A percentile compares a stretch with the other conserved stretches of the same genome.
Evolutionary conservation across 73 alveolate genomes (phyloP).

Genomic region (Paramecium sonneborni): DNA sequence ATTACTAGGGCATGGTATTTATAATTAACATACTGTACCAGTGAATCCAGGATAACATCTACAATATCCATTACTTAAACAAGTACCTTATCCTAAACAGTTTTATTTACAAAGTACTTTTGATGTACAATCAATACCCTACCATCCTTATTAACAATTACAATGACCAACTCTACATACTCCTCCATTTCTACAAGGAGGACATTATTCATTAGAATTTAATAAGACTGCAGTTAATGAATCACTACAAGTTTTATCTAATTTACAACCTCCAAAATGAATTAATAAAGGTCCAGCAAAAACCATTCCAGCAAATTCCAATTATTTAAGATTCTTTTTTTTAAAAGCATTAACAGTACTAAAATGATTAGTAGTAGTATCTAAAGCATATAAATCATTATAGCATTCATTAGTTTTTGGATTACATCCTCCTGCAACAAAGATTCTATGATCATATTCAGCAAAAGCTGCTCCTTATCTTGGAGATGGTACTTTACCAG

Average conservation of each 20-base stretch:
- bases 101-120: slow-evolving; percentile 42
- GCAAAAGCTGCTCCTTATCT: slow-evolving; percentile 53
- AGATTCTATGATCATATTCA: slow-evolving; percentile 48
- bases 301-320: slow-evolving; percentile 31
- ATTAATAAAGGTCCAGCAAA: neutral
- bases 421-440: slow-evolving; percentile 59
- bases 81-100: slow-evolving; percentile 53
- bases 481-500: slow-evolving; percentile 41
- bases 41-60: slow-evolving; percentile 55
- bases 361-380: neutral
- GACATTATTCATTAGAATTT: slow-evolving; percentile 18
- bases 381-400: slow-evolving; percentile 46
- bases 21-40: slow-evolving; percentile 31
- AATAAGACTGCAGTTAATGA: neutral
- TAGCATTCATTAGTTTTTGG: slow-evolving; percentile 47
- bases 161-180: slow-evolving; percentile 55
- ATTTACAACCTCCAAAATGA: slow-evolving; percentile 59
- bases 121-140: slow-evolving; percentile 50
- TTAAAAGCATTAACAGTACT: neutral
- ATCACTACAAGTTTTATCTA: slow-evolving; percentile 44
- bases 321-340: slow-evolving; percentile 14
- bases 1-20: slow-evolving; percentile 56
- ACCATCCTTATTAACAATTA: slow-evolving; percentile 23
- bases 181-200: slow-evolving; percentile 59
- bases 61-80: slow-evolving; percentile 60